A percentile compares a stretch with the other conserved stretches of the same genome.
These are phyloP conservation scores for Picea mariana DNA, from an alignment of 83 land plant genomes.

Conservation along the genomic window DNA sequence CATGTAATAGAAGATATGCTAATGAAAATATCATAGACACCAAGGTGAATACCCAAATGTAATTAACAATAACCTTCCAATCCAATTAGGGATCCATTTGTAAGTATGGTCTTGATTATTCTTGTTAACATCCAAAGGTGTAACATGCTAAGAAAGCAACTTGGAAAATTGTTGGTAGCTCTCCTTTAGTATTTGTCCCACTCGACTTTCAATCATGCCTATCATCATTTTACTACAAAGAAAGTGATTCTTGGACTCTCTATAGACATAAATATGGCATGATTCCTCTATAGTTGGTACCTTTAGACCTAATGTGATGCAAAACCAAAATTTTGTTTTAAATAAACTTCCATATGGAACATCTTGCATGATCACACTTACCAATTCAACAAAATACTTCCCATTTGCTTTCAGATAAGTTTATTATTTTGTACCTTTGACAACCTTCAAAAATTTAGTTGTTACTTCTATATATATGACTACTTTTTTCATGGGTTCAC, in stretches of 20 bases:
- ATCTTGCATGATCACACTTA: conserved; percentile 74
- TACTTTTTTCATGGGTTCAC: conserved; percentile 49
- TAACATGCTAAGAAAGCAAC: conserved; percentile 41
- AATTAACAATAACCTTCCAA: conserved; percentile 43
- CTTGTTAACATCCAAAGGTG: conserved; percentile 35
- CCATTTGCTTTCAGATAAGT: conserved; percentile 65
- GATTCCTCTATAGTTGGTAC: conserved; percentile 58
- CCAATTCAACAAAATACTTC: conserved; percentile 52
- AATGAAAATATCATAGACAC: conserved; percentile 33
- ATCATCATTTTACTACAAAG: conserved; percentile 81
- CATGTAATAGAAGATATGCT: conserved; percentile 44
- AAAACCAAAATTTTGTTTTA: conserved; percentile 60
- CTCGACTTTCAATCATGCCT: conserved; percentile 84
- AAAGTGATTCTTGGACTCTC: conserved; percentile 47
- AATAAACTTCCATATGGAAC: conserved; percentile 78
- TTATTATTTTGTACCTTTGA: conserved; percentile 80
- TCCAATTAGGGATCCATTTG: conserved; percentile 40
- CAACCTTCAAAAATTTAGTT: conserved; percentile 73
- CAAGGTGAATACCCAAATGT: conserved; percentile 33
- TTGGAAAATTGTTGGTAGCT: conserved; percentile 49
- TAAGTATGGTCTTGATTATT: conserved; percentile 29
- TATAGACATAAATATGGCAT: conserved; percentile 65
- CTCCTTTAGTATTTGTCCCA: conserved; percentile 76
- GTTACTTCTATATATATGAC: conserved; percentile 71
- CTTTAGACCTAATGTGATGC: conserved; percentile 57